Evolutionary conservation across 2,329 filamentous ascomycete genomes (phyloP).

Genomic region (Ilyonectria sp.): DNA sequence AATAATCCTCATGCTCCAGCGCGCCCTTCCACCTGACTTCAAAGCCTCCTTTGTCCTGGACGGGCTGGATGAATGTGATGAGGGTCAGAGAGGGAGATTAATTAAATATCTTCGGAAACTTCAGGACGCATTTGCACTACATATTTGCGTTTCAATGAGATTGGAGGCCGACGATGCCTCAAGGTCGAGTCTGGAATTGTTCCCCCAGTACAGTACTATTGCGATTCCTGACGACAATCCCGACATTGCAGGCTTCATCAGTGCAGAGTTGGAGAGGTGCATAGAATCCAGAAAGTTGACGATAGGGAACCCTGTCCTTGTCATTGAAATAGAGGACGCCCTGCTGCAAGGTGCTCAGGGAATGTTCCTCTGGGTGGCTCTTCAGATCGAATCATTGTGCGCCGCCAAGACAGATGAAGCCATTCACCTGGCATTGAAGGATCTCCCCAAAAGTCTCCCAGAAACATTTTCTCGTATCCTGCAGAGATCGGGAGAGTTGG

Average conservation of each 20-base stretch:
- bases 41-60: slow-evolving; percentile 30
- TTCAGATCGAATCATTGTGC: slow-evolving; percentile 55
- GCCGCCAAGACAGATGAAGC: slow-evolving; percentile 52
- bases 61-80: slow-evolving; percentile 38
- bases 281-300: slow-evolving; percentile 13
- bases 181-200: background rate
- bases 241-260: slow-evolving; percentile 44
- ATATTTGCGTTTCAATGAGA: slow-evolving; percentile 3
- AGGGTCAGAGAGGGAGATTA: background rate
- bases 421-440: slow-evolving; percentile 51
- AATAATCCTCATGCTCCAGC: background rate
- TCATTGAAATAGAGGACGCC: slow-evolving; percentile 39
- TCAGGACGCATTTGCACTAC: background rate
- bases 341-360: slow-evolving; percentile 49
- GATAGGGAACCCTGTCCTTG: slow-evolving; percentile 33
- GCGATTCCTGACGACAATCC: slow-evolving; percentile 42
- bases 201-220: background rate
- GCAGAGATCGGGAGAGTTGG: slow-evolving; percentile 25
- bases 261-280: slow-evolving; percentile 29
- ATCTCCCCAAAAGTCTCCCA: slow-evolving; percentile 51
- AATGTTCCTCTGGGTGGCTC: slow-evolving; percentile 57
- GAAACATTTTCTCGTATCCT: slow-evolving; percentile 53
- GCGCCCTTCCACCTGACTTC: background rate
- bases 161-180: background rate
- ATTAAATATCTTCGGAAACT: background rate